These are phyloP conservation scores for Mortierella sp. DNA, from an alignment of 371 early-diverging fungal species.

Conservation along the genomic window DNA sequence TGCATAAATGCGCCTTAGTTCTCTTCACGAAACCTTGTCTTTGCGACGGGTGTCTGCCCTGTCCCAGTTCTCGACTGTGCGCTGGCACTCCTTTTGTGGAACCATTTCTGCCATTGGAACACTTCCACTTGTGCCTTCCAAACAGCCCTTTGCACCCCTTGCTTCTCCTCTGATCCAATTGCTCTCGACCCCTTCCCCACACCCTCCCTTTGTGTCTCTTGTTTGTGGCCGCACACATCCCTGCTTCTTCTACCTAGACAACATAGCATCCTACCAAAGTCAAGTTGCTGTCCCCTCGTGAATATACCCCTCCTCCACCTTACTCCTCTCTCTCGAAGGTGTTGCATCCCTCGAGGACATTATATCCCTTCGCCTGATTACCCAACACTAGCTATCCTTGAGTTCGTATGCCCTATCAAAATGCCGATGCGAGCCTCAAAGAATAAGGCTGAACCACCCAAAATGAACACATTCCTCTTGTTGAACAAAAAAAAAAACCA, in stretches of 20 bases:
- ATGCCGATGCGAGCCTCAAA: too few species aligned
- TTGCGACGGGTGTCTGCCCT: not conserved
- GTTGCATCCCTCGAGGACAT: too few species aligned
- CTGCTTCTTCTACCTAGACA: not conserved
- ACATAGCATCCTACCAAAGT: too few species aligned
- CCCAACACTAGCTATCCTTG: too few species aligned
- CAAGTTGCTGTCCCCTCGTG: too few species aligned
- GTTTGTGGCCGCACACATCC: not conserved
- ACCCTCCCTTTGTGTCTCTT: not conserved
- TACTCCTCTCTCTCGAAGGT: too few species aligned
- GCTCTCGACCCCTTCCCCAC: not conserved
- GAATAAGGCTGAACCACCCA: too few species aligned
- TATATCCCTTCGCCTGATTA: too few species aligned
- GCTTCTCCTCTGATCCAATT: not conserved
- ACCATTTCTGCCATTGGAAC: not conserved
- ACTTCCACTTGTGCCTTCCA: not conserved
- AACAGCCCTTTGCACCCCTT: not conserved
- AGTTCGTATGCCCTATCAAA: too few species aligned
- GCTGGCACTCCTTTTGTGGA: conserved; percentile 14
- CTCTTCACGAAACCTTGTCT: not conserved
- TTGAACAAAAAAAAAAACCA: too few species aligned
- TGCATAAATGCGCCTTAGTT: not conserved
- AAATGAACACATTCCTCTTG: too few species aligned
- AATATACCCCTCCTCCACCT: too few species aligned
- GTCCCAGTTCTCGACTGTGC: not conserved